A percentile compares a stretch with the other conserved stretches of the same genome.
These are phyloP conservation scores for Plantago major DNA, from an alignment of 257 asterid species.

Conservation along the genomic window DNA sequence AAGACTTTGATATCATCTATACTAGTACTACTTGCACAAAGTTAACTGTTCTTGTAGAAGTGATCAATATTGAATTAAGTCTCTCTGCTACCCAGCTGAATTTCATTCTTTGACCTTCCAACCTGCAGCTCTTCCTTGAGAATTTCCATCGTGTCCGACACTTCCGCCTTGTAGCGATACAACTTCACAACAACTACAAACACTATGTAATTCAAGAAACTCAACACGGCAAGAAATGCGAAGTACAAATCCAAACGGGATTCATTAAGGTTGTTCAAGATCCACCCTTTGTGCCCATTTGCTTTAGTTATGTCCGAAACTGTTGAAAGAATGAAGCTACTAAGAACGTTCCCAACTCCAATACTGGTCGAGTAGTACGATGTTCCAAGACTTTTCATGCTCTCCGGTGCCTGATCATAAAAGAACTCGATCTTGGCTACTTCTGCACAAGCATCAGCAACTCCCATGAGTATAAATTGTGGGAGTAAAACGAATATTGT, in stretches of 20 bases:
- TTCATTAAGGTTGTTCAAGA: slow-evolving; percentile 24
- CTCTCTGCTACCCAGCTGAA: slow-evolving; percentile 9
- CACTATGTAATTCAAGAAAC: slow-evolving; percentile 24
- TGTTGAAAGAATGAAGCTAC: slow-evolving; percentile 25
- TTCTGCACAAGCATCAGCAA: slow-evolving; percentile 38
- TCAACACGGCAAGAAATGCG: slow-evolving; percentile 29
- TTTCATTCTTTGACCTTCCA: slow-evolving; percentile 11
- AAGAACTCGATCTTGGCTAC: slow-evolving; percentile 43
- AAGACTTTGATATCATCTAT: neutral
- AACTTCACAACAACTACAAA: slow-evolving; percentile 17
- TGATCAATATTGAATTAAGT: neutral
- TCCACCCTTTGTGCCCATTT: slow-evolving; percentile 28
- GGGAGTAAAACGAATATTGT: slow-evolving; percentile 39
- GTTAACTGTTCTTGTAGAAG: neutral
- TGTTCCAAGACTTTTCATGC: slow-evolving; percentile 42
- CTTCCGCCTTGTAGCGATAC: slow-evolving; percentile 30
- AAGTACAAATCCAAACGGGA: slow-evolving; percentile 31
- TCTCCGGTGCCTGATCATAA: slow-evolving; percentile 54
- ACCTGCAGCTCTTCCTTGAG: slow-evolving; percentile 26
- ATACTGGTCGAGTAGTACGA: slow-evolving; percentile 26
- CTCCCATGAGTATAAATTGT: slow-evolving; percentile 39
- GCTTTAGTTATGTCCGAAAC: slow-evolving; percentile 23
- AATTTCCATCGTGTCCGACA: slow-evolving; percentile 32
- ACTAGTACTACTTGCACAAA: neutral
- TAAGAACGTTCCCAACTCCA: slow-evolving; percentile 34